Evolutionary conservation across 371 early-diverging fungal genomes (phyloP).

Genomic region (Sanchytrium tribonematis): DNA sequence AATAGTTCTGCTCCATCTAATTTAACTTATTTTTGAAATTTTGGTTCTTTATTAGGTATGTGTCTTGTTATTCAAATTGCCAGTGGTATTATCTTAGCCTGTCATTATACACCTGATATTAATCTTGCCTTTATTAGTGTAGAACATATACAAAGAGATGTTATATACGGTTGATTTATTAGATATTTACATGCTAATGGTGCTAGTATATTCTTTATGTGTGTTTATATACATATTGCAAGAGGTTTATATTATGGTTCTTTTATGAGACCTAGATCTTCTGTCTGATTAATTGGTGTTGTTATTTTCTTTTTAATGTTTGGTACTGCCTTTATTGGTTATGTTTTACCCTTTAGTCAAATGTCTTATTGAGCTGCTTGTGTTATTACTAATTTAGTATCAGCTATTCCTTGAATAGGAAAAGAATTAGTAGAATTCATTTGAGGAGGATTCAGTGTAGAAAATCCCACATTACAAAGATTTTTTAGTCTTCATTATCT

Average conservation of each 20-base stretch:
- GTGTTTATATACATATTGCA: constrained; percentile 27
- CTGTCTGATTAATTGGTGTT: constrained; percentile 28
- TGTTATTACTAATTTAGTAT: constrained; percentile 17
- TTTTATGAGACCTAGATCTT: constrained; percentile 23
- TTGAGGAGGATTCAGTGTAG: constrained; percentile 18
- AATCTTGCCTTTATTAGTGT: constrained; percentile 19
- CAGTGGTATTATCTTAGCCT: constrained; percentile 25
- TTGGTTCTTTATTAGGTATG: constrained; percentile 30
- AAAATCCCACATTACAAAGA: constrained; percentile 18
- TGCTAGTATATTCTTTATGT: constrained; percentile 28
- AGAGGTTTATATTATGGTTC: constrained; percentile 29
- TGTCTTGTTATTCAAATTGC: constrained; percentile 25
- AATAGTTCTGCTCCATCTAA: constrained; percentile 32
- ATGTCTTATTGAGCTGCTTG: constrained; percentile 8
- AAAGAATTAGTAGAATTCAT: constrained; percentile 16
- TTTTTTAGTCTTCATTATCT: constrained; percentile 24
- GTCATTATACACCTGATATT: constrained; percentile 18
- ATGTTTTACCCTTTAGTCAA: constrained; percentile 8
- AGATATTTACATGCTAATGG: constrained; percentile 30
- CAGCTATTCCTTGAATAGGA: constrained; percentile 21
- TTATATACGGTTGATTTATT: constrained; percentile 28
- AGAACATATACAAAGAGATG: constrained; percentile 24
- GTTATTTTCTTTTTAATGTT: constrained; percentile 30
- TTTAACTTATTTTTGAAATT: constrained; percentile 27
- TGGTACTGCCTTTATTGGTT: constrained; percentile 26